These are phyloP conservation scores for Leccinum subtestaceum DNA, from an alignment of 768 basidiomycete genomes.

Conservation along the genomic window DNA sequence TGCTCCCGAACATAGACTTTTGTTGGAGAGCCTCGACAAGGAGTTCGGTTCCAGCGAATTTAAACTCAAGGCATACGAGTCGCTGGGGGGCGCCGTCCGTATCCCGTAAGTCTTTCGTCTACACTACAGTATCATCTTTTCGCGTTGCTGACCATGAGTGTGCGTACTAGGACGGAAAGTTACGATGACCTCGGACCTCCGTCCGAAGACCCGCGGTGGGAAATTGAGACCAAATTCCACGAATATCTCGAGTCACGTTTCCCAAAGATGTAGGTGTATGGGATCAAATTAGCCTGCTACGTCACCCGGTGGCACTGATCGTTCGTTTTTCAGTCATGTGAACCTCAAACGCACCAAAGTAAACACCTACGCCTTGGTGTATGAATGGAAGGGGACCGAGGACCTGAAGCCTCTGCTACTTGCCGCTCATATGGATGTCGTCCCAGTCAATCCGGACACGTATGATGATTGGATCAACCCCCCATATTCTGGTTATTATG, in stretches of 20 bases:
- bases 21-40: slow-evolving; percentile 26
- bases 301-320: background rate
- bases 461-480: slow-evolving; percentile 44
- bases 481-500: slow-evolving; percentile 48
- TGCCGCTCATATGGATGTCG: no score
- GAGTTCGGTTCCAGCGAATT: slow-evolving; percentile 25
- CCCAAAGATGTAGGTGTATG: slow-evolving; percentile 48
- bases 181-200: slow-evolving; percentile 49
- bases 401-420: no score
- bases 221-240: slow-evolving; percentile 26
- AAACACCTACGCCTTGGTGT: no score
- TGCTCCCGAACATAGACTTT: slow-evolving; percentile 10
- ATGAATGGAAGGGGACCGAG: no score
- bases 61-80: slow-evolving; percentile 31
- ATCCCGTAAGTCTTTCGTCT: slow-evolving; percentile 26
- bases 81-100: slow-evolving; percentile 35
- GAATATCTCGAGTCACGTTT: slow-evolving; percentile 44
- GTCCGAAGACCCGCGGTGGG: slow-evolving; percentile 46
- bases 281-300: background rate
- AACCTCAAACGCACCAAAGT: no score
- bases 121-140: background rate
- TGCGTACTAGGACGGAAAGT: slow-evolving; percentile 46
- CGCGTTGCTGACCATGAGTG: background rate
- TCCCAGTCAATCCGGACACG: no score
- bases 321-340: background rate